Evolutionary conservation across 2,329 filamentous ascomycete species (phyloP), one percentile per base, ranked within the genome.

Genomic region (Ciborinia camelliae): DNA sequence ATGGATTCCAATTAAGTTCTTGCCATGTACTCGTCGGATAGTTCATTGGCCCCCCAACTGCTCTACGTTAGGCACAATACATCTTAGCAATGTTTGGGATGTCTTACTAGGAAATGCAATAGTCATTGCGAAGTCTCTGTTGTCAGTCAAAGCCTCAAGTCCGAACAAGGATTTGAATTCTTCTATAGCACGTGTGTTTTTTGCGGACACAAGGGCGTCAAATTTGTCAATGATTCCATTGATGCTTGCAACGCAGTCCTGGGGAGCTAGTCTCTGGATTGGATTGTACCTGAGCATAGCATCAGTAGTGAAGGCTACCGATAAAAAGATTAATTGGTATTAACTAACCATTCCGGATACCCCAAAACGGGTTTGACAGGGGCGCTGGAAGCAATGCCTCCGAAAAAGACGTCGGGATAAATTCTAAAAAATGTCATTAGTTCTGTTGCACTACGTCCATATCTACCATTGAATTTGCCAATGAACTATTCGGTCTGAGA

Each of bases 11-110:
- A 64, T 80, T 81, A 12, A 84, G 72, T 68, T 84, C 82, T 73
- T 84, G 82, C 82, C 82, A 84, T 5, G 82, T 84, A 30, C 75
- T 76, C 0, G 78, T 81, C 0, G 79, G 78, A 68, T 84, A 84
- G 66, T 77, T 77, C 63, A 81, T 77, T n/a, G 79, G 78, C 0
- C 77, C 78, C n/a, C 79, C 78, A 15, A 81, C 70, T 71, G 52
- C 32, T 43, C 30, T 18, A 9, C 6, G 59, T 69, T 39, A 69
- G 62, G 6, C n/a, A 15, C 28, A 35, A 26, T 35, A 35, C 15
- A 47, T 9, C 6, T 14, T 53, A 28, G 15, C 41, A 4, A 59
- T 30, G 10, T 53, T n/a, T 20, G 32, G 32, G 0, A 6, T 41
- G 37, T 65, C 66, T 37, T 64, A 69, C 68, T 67, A 4, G 81